phyloP scores from a whole-genome alignment of 805 yeast species.

The Saccharomycopsis sp. region DNA sequence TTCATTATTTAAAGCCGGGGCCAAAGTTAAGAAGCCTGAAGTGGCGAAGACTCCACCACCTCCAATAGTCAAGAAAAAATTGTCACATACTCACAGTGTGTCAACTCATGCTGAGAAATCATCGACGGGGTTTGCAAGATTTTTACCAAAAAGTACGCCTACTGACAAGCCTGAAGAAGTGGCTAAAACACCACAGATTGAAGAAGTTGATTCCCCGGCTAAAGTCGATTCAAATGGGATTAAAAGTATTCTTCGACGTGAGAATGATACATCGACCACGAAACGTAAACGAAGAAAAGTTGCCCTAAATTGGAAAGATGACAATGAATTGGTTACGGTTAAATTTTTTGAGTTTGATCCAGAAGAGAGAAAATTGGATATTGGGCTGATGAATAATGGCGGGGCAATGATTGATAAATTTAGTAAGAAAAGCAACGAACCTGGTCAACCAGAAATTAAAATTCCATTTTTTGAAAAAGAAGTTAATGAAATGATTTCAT shows the following conservation, averaged over 20 bases:
- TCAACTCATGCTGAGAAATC: conserved; percentile 7
- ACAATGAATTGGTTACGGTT: conserved; percentile 7
- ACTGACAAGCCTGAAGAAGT: not conserved
- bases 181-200: conserved; percentile 1
- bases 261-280: conserved; percentile 14
- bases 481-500: conserved; percentile 20
- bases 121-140: conserved; percentile 16
- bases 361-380: conserved; percentile 15
- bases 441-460: not conserved
- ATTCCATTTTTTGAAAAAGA: conserved; percentile 9
- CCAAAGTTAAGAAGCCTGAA: not conserved
- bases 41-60: not conserved
- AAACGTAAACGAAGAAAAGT: conserved; percentile 20
- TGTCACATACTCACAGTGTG: conserved; percentile 12
- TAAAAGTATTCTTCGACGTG: conserved; percentile 19
- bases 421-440: not conserved
- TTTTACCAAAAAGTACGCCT: conserved; percentile 8
- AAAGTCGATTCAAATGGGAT: conserved; percentile 10
- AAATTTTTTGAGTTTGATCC: conserved; percentile 18
- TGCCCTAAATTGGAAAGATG: conserved; percentile 15
- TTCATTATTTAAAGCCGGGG: not conserved
- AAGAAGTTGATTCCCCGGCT: conserved; percentile 17
- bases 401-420: conserved; percentile 1
- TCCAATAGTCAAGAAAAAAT: conserved; percentile 3
- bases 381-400: not conserved